Evolutionary conservation across 495 filamentous ascomycete genomes (phyloP), one percentile per base, ranked within the genome.

Genomic region (Niebla homalea): DNA sequence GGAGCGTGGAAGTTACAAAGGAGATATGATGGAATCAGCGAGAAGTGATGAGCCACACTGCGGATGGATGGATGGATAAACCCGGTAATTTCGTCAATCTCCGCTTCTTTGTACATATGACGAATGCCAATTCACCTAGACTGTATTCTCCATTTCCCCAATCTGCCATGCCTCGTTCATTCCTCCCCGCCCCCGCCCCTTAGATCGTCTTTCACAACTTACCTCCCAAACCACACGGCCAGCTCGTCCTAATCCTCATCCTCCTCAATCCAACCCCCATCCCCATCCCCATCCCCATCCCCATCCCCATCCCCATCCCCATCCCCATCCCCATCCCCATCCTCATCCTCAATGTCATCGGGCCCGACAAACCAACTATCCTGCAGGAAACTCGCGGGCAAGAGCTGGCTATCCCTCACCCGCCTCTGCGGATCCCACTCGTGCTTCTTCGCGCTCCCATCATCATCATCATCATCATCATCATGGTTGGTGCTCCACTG

Each of bases 331-430:
- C 29, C 3, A 0, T n/a, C n/a, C n/a, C n/a, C 29, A 67, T 70
- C 52, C 74, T 71, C 60, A 55, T 65, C 25, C 71, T 59, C 19
- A 64, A 62, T 43, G 46, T 46, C 29, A 32, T 32, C 29, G 8
- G 69, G 72, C 32, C 70, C 71, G 12, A 49, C 56, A 16, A 64
- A 62, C 32, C 73, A 57, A 57, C 69, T 67, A 51, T 73, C 72
- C 35, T 69, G 59, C 52, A 78, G 26, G 53, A 80, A 55, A 57
- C 74, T 79, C 37, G 76, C 74, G 26, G 70, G 71, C 48, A 75
- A 62, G 58, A 78, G 60, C 60, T 77, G 69, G 43, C 70, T 76
- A 39, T 61, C 62, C 4, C 66, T 70, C 50, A 64, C 51, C 7
- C 53, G 38, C 7, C 46, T 48, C 16, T 53, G 53, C 3, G 23